A percentile compares a stretch with the other conserved stretches of the same genome.
These are phyloP conservation scores for Orychophragmus violaceus DNA, from an alignment of 345 rosid species.

Conservation along the genomic window DNA sequence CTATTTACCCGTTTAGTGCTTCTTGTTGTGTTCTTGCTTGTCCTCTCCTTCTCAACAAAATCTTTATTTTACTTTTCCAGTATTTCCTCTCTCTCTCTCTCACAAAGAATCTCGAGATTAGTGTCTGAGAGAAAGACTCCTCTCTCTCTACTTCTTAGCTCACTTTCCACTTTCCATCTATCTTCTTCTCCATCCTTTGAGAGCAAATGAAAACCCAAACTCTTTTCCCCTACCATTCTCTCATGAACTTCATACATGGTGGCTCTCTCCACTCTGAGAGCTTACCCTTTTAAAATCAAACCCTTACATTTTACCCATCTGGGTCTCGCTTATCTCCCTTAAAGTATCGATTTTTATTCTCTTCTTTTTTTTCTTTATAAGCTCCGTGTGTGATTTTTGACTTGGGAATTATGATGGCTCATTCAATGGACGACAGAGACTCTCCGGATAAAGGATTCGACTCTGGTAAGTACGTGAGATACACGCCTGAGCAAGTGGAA, in stretches of 20 bases:
- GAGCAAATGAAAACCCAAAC: constrained; percentile 17
- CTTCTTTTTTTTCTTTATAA: neutral
- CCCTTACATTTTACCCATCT: neutral
- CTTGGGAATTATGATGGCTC: constrained; percentile 26
- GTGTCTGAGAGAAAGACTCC: constrained; percentile 18
- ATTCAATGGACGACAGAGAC: constrained; percentile 36
- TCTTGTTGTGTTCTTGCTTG: constrained; percentile 24
- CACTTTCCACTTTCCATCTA: neutral
- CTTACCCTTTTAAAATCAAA: constrained; percentile 20
- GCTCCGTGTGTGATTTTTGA: neutral
- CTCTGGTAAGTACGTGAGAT: constrained; percentile 34
- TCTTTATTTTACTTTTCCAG: constrained; percentile 25
- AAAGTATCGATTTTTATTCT: constrained; percentile 12
- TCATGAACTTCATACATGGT: constrained; percentile 31
- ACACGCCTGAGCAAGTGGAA: constrained; percentile 37
- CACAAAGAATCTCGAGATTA: constrained; percentile 25
- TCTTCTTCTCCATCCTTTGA: neutral
- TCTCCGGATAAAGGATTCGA: constrained; percentile 32
- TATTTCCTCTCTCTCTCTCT: constrained; percentile 5
- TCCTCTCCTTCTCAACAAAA: constrained; percentile 23
- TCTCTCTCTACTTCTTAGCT: constrained; percentile 3
- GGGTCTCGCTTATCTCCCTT: neutral
- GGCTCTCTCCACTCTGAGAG: constrained; percentile 40
- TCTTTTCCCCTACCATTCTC: constrained; percentile 14
- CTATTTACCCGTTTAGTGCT: constrained; percentile 6